Conservation (phyloP, 176 grass and related monocot species). For the Poa pratensis region DNA sequence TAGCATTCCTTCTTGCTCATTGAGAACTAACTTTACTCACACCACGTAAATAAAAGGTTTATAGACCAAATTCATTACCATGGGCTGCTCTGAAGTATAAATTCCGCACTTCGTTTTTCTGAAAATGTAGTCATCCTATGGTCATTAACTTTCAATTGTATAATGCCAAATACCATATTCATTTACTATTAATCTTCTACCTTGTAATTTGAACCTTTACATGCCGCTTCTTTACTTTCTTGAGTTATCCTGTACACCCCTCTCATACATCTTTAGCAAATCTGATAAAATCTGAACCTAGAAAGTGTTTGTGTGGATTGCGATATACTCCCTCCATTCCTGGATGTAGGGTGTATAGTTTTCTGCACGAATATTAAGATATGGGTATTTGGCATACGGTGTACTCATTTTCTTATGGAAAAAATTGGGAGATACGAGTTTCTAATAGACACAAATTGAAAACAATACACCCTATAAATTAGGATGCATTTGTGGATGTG, state of each 20-base stretch:
- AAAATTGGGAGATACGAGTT: too few species aligned
- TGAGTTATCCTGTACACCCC: background rate
- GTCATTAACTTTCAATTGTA: background rate
- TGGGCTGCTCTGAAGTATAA: background rate
- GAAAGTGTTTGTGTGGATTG: background rate
- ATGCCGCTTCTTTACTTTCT: background rate
- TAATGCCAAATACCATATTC: background rate
- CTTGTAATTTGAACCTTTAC: background rate
- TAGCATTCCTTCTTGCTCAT: background rate
- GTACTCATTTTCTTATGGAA: too few species aligned
- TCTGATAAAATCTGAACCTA: background rate
- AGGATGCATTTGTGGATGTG: too few species aligned
- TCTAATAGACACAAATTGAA: too few species aligned
- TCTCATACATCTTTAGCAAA: background rate
- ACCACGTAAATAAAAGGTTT: background rate
- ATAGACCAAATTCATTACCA: background rate
- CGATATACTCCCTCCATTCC: too few species aligned
- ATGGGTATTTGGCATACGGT: too few species aligned
- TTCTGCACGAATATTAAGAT: too few species aligned
- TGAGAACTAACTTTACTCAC: background rate
- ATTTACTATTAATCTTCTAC: background rate
- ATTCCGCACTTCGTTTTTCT: background rate
- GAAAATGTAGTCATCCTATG: background rate
- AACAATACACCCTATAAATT: too few species aligned
- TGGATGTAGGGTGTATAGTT: too few species aligned